Evolutionary conservation across 2,329 filamentous ascomycete genomes (phyloP).

Genomic region (Paraphaeosphaeria minitans): DNA sequence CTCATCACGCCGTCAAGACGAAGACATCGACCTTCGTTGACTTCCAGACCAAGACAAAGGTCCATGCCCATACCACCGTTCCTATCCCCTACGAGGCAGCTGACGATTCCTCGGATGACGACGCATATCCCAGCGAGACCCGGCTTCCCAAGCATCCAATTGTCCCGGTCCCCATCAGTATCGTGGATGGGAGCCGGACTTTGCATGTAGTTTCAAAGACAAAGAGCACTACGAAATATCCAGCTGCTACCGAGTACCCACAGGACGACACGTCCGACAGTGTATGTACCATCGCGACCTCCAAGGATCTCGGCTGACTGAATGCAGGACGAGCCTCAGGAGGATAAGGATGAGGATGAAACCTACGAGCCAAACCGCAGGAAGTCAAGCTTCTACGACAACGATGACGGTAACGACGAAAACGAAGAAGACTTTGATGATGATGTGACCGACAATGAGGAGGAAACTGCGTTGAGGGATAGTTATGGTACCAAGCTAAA

Average conservation of each 20-base stretch:
- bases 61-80: conserved; percentile 1
- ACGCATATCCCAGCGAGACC: not conserved
- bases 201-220: too few species aligned
- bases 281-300: not conserved
- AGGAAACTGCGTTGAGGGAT: not conserved
- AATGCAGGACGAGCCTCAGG: too few species aligned
- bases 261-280: too few species aligned
- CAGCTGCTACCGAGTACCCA: too few species aligned
- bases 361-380: not conserved
- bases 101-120: not conserved
- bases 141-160: not conserved
- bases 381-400: not conserved
- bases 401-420: not conserved
- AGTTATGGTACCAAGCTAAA: not conserved
- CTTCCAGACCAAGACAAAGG: not conserved
- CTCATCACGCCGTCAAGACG: not conserved
- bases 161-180: not conserved
- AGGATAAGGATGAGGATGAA: not conserved
- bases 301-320: too few species aligned
- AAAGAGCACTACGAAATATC: too few species aligned
- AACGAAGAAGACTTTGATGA: not conserved
- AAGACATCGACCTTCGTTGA: not conserved
- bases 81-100: not conserved
- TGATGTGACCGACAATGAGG: not conserved
- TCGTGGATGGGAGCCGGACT: not conserved